These are phyloP conservation scores for Gryganskiella cystojenkinii DNA, from an alignment of 192 early-diverging fungal species.

Conservation along the genomic window DNA sequence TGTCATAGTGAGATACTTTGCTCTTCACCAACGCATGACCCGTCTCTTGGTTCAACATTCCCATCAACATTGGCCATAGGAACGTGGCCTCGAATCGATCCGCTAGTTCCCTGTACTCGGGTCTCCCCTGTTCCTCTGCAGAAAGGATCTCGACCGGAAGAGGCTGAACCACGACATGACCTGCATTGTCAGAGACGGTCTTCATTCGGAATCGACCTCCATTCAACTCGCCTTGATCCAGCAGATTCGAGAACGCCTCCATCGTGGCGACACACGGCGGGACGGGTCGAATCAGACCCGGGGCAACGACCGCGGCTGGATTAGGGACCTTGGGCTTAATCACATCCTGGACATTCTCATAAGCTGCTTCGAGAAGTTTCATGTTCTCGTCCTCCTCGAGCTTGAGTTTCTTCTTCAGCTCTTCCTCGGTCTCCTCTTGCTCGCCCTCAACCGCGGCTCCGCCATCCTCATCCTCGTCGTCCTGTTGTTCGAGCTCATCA, in stretches of 20 bases:
- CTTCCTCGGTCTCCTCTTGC: neutral
- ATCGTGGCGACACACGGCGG: conserved; percentile 35
- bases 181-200: neutral
- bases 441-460: neutral
- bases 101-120: conserved; percentile 28
- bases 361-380: neutral
- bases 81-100: conserved; percentile 40
- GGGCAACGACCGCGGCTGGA: conserved; percentile 2
- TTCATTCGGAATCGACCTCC: conserved; percentile 13
- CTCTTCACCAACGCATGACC: conserved; percentile 1
- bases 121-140: conserved; percentile 10
- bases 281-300: conserved; percentile 31
- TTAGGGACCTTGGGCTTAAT: neutral
- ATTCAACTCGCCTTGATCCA: conserved; percentile 16
- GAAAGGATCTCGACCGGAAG: neutral
- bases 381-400: neutral
- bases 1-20: neutral
- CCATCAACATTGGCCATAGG: conserved; percentile 41
- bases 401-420: neutral
- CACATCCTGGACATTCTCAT: neutral
- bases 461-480: neutral
- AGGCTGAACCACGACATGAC: neutral
- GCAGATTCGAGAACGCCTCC: conserved; percentile 10
- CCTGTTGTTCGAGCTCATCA: neutral
- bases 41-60: conserved; percentile 33